Evolutionary conservation across 768 basidiomycete species (phyloP).

Genomic region (Mycena albidolilacea): DNA sequence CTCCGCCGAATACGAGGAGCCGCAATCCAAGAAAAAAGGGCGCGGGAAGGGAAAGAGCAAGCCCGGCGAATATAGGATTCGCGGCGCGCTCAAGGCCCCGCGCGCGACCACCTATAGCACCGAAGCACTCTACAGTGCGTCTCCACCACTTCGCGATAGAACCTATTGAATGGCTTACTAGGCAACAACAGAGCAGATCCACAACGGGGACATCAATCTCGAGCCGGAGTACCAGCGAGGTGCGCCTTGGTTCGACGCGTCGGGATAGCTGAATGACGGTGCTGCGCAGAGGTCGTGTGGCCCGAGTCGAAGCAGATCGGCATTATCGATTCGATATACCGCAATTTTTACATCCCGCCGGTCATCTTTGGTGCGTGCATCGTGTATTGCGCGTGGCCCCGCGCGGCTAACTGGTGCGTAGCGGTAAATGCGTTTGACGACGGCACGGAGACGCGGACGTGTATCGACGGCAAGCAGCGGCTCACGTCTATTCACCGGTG

Average conservation of each 20-base stretch:
- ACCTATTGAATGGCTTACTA: neutral
- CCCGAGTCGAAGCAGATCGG: constrained; percentile 80
- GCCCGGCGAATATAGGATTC: constrained; percentile 36
- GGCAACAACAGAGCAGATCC: constrained; percentile 66
- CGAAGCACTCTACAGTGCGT: constrained; percentile 48
- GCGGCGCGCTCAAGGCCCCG: constrained; percentile 55
- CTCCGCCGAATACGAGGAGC: neutral
- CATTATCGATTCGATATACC: constrained; percentile 82
- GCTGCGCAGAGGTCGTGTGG: constrained; percentile 80
- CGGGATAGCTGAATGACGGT: neutral
- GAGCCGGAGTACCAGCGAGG: constrained; percentile 88
- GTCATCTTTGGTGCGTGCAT: constrained; percentile 73
- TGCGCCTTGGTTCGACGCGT: constrained; percentile 40
- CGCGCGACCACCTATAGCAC: constrained; percentile 60
- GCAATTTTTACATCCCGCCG: constrained; percentile 85
- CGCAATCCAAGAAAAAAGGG: constrained; percentile 11
- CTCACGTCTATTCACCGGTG: constrained; percentile 81
- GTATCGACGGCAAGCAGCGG: constrained; percentile 88
- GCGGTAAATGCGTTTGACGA: constrained; percentile 70
- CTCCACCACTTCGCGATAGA: neutral
- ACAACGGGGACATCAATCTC: constrained; percentile 74
- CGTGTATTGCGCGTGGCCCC: neutral
- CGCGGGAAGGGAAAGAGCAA: constrained; percentile 10
- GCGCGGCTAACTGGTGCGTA: constrained; percentile 30
- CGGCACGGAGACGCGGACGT: constrained; percentile 75